Percentiles rank a stretch among this genome's conserved stretches.
These are phyloP conservation scores for Globisporangium viniferum DNA, from an alignment of 352 stramenopile genomes.

Conservation along the genomic window DNA sequence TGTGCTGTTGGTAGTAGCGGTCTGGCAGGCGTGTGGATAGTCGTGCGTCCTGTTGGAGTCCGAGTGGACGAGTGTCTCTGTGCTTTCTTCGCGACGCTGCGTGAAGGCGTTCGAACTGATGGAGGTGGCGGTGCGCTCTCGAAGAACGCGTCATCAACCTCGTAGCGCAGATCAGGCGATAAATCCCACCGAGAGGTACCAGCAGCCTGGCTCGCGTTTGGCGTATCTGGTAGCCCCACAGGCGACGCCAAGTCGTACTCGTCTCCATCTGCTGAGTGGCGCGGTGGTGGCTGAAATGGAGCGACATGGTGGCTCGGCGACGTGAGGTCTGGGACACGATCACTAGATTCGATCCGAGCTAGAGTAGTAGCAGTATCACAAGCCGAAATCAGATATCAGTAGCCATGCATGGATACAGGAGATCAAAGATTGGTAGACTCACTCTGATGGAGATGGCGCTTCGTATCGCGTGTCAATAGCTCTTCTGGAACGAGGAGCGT, in stretches of 20 bases:
- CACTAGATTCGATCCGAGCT: conserved; percentile 1
- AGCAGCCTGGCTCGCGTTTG: conserved; percentile 17
- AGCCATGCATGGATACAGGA: not conserved
- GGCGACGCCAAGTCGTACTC: conserved; percentile 72
- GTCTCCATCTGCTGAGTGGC: conserved; percentile 29
- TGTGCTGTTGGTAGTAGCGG: not conserved
- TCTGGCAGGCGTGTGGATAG: not conserved
- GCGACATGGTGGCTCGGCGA: conserved; percentile 40
- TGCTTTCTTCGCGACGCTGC: conserved; percentile 10
- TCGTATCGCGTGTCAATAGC: conserved; percentile 9
- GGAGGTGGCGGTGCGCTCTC: not conserved
- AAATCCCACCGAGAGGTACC: conserved; percentile 26
- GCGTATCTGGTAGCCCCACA: conserved; percentile 47
- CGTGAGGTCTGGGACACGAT: conserved; percentile 24
- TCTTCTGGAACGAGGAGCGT: conserved; percentile 19
- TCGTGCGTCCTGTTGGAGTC: conserved; percentile 4
- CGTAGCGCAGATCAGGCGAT: conserved; percentile 19
- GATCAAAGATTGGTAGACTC: not conserved
- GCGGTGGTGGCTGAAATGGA: conserved; percentile 36
- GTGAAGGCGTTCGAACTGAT: not conserved
- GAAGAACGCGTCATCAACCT: not conserved
- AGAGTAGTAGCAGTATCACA: not conserved
- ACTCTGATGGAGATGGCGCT: not conserved
- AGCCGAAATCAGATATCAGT: not conserved
- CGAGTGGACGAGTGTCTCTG: conserved; percentile 1